These are phyloP conservation scores for Ogataea paraovalis DNA, from an alignment of 805 yeast genomes.

Conservation along the genomic window DNA sequence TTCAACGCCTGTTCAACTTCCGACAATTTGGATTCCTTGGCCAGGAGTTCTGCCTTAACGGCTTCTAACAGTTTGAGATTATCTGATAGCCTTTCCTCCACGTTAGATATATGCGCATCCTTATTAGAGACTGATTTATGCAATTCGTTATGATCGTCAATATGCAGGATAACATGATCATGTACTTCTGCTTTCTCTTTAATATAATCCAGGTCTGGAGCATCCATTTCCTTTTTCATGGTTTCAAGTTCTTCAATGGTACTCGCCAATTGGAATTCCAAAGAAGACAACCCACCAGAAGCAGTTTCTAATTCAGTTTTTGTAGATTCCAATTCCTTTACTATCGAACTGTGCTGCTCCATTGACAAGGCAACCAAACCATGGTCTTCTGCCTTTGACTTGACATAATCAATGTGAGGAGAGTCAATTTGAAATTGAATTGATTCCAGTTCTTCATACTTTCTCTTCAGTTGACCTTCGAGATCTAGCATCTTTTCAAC, in stretches of 20 bases:
- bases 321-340: background rate
- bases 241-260: constrained; percentile 8
- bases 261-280: background rate
- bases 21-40: background rate
- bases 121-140: background rate
- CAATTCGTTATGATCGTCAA: constrained; percentile 14
- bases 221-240: constrained; percentile 13
- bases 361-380: too few relatives aligned
- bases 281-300: background rate
- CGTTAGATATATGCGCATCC: constrained; percentile 1
- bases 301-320: constrained; percentile 2
- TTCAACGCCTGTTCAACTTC: background rate
- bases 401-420: too few relatives aligned
- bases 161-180: constrained; percentile 27
- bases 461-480: too few relatives aligned
- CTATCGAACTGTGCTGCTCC: background rate
- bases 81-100: background rate
- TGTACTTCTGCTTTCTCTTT: constrained; percentile 24
- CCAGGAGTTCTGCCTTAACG: constrained; percentile 1
- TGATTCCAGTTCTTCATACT: too few relatives aligned
- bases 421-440: too few relatives aligned
- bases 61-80: background rate
- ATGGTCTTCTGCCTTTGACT: too few relatives aligned
- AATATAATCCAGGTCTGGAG: constrained; percentile 32
- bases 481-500: too few relatives aligned